Evolutionary conservation across 805 yeast species (phyloP), one percentile per base, ranked within the genome.

Genomic region (Kodamaea kakaduensis): DNA sequence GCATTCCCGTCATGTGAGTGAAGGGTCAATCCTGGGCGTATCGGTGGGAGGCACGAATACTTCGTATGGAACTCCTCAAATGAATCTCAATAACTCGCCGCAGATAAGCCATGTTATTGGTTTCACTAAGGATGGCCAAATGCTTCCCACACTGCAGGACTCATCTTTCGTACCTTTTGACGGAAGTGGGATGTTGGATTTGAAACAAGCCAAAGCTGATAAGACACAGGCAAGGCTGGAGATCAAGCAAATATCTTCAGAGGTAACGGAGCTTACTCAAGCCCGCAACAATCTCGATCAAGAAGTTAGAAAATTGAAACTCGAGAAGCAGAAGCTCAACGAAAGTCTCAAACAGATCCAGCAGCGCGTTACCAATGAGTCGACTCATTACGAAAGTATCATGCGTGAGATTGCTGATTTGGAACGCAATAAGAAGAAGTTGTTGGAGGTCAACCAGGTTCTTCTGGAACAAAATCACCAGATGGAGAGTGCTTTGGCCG

Each of bases 381-480:
- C 67, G 23, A 51, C 64, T 1, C 58, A 65, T 1, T 76, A 72
- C 43, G 64, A 69, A 2, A 54, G 54, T 5, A 44, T 81, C 22
- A 38, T 61, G 14, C 63, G 59, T 27, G 87, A 82, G 25, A 66
- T 83, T 9, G 71, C 66, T 31, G 69, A 61, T 13, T 59, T 87
- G 42, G 67, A 59, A 19, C 41, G 47, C 0, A 70, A 71, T 31
- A 80, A 73, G 56, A 64, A 60, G 21, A 55, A 59, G 12, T 56
- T 86, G 14, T 17, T 41, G 26, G 61, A 58, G 13, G 44, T 45
- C 17, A 61, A 54, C 41, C 51, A 40, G 31, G 44, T 35, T 13
- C 46, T 52, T 24, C 31, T 45, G n/a, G 59, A 55, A 24, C 50
- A 52, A 25, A 50, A 50, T 32, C 45, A 39, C 26, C 43, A 37